These are phyloP conservation scores for Cytospora leucostoma DNA, from an alignment of 2,329 filamentous ascomycete genomes.

Conservation along the genomic window DNA sequence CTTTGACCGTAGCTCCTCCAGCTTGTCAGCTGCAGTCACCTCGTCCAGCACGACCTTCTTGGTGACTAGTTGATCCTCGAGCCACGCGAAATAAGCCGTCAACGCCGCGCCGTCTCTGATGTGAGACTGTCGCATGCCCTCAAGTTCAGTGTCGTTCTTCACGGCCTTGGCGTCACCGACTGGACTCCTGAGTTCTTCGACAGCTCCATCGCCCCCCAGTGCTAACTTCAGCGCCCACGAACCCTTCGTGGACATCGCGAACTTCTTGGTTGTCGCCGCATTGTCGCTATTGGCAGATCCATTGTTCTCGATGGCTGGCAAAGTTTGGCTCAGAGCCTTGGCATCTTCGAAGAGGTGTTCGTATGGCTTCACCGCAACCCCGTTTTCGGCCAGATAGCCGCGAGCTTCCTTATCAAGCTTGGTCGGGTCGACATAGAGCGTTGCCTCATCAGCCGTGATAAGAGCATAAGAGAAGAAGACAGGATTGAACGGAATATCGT, in stretches of 20 bases:
- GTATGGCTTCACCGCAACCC: conserved; percentile 79
- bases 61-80: conserved; percentile 81
- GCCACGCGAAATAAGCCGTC: conserved; percentile 93
- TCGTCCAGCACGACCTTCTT: conserved; percentile 79
- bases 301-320: conserved; percentile 35
- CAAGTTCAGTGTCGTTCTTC: conserved; percentile 87
- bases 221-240: conserved; percentile 91
- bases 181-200: conserved; percentile 85
- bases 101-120: conserved; percentile 90
- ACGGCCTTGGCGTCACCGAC: conserved; percentile 89
- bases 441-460: conserved; percentile 74
- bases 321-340: conserved; percentile 58
- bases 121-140: conserved; percentile 93
- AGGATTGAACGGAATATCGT: conserved; percentile 95
- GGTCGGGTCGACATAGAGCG: conserved; percentile 78
- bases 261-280: conserved; percentile 57
- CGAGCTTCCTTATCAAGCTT: conserved; percentile 73
- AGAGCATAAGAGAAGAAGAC: conserved; percentile 98
- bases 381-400: conserved; percentile 67
- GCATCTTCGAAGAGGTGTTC: conserved; percentile 77
- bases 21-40: conserved; percentile 86
- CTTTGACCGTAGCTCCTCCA: conserved; percentile 72
- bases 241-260: conserved; percentile 81
- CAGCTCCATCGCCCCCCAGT: conserved; percentile 79
- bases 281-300: conserved; percentile 28